Evolutionary conservation across 2,329 filamentous ascomycete genomes (phyloP), one percentile per base, ranked within the genome.

Genomic region (Herpotrichia juniperi): DNA sequence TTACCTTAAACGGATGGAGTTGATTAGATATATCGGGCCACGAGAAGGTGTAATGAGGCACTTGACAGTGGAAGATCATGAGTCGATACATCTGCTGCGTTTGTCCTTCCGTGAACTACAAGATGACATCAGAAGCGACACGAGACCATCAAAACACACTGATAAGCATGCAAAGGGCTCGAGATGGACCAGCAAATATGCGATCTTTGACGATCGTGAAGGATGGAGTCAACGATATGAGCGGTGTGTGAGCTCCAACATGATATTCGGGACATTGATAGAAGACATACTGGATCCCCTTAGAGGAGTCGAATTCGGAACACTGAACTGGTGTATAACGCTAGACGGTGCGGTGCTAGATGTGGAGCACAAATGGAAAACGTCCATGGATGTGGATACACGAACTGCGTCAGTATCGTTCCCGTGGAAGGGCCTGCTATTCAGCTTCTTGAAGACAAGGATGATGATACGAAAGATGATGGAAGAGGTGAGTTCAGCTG

Each of bases 321-420:
- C 51, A 1, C 30, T 69, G 34, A 48, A 51, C 9, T 72, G 68
- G 68, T 62, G 61, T 22, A 57, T 71, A 16, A 50, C 58, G 14
- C 42, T 71, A 3, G 69, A 68, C 34, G 46, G 61, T 16, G 55
- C 60, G 1, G 67, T 71, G 0, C 44, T 67, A 1, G 68, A 72
- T 42, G 17, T 68, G 2, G 61, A 58, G 1, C 50, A 65, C 8
- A 28, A 37, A 8, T 49, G 49, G 28, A 19, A 42, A 10, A 32
- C 31, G 3, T 52, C 61, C 28, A 19, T 67, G 16, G 45, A 48
- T 14, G 34, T 64, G 4, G 21, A 54, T 22, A 26, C 64, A 2
- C 17, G 24, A 0, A 44, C 31, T 10, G 43, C 44, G 0, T 50
- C 6, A 3, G 28, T 69, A 1, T 46, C 24, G 14, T 40, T 69